These are phyloP conservation scores for Adansonia rubrostipa DNA, from an alignment of 441 rosid genomes.

Conservation along the genomic window DNA sequence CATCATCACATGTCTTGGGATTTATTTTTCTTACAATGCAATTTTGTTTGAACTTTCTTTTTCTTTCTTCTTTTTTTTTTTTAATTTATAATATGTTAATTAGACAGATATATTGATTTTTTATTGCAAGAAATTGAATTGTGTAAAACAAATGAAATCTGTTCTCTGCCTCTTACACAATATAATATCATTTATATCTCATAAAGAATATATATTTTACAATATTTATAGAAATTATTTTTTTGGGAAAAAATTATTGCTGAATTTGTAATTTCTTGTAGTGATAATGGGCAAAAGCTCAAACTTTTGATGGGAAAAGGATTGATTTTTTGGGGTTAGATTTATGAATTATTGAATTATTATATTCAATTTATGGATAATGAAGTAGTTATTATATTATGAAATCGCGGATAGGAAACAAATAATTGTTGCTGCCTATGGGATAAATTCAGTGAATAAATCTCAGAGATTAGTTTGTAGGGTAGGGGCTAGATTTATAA, in stretches of 20 bases:
- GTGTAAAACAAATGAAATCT: background rate
- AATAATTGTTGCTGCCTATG: too few relatives aligned
- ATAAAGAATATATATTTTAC: background rate
- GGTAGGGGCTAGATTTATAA: background rate
- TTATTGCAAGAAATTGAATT: too few relatives aligned
- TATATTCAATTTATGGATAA: too few relatives aligned
- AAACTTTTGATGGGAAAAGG: background rate
- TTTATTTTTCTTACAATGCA: background rate
- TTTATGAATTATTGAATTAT: too few relatives aligned
- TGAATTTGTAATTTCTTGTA: background rate
- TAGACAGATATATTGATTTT: too few relatives aligned
- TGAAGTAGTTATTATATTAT: too few relatives aligned
- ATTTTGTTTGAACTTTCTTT: background rate
- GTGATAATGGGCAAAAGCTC: background rate
- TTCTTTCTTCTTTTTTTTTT: background rate
- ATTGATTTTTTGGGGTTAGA: too few relatives aligned
- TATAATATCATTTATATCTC: background rate
- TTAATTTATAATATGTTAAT: too few relatives aligned
- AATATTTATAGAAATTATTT: background rate
- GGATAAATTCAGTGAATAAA: background rate
- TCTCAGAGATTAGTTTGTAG: background rate
- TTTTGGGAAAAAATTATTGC: background rate
- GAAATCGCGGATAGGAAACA: too few relatives aligned
- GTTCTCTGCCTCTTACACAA: background rate
- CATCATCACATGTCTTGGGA: background rate